phyloP scores from a whole-genome alignment of 495 filamentous ascomycete genomes.

The Rostrohypoxylon terebratum region DNA sequence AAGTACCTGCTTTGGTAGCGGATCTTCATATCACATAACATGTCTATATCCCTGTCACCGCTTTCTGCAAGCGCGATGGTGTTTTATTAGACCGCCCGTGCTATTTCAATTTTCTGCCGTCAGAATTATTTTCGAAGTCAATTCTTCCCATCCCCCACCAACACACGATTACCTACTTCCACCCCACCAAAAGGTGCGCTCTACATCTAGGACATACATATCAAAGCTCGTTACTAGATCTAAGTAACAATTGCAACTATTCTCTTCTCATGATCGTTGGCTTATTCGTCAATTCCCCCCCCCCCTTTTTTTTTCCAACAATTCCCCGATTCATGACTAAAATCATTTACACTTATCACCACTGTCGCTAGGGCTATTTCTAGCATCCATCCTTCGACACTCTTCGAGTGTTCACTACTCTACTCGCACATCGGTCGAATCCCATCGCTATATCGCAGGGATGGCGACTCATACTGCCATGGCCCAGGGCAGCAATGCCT shows the following conservation, averaged over 20 bases:
- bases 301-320: neutral
- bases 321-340: neutral
- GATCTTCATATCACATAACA: neutral
- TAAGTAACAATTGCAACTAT: neutral
- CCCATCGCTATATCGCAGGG: neutral
- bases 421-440: neutral
- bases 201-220: neutral
- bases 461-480: conserved; percentile 52
- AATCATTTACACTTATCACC: neutral
- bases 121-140: conserved; percentile 19
- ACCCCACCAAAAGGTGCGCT: conserved; percentile 2
- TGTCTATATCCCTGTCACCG: neutral
- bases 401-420: neutral
- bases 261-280: neutral
- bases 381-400: neutral
- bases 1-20: neutral
- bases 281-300: neutral
- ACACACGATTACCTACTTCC: neutral
- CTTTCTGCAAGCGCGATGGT: neutral
- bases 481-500: conserved; percentile 50
- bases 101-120: conserved; percentile 28
- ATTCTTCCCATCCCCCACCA: neutral
- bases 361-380: neutral
- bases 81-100: conserved; percentile 6
- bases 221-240: neutral